Evolutionary conservation across 805 yeast species (phyloP), one percentile per base, ranked within the genome.

Genomic region (Yamadazyma philogaea): DNA sequence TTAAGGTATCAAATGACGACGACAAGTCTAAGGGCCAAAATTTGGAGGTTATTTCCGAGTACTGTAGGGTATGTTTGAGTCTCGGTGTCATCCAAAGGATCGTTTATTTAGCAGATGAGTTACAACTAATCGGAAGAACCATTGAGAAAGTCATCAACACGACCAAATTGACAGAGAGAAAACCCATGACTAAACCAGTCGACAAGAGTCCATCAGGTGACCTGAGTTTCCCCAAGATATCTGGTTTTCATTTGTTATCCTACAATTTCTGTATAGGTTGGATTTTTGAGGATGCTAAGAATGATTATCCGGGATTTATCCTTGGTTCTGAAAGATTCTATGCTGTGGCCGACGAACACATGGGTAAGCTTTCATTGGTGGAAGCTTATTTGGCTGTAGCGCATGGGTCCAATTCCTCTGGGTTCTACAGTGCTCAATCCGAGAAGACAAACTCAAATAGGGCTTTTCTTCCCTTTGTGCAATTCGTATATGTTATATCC

Each of bases 251-350:
- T 37, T 68, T 84, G 18, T 57, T 81, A 5, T 77, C 87, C 0
- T 75, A 81, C 50, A 77, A 83, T 48, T 69, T 85, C 45, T 84
- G 95, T 47, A 45, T 84, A 26, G 95, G 96, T 0, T 87, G 96
- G 89, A 57, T 84, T 3, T 84, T 84, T 55, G 81, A 76, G n/a
- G 59, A 59, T 4, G 56, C 59, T 1, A 32, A 45, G n/a, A 72
- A 70, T 17, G 66, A 62, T 22, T 70, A 66, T 40, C 88, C 88
- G 0, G 96, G 96, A 8, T 55, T 87, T n/a, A 81, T 85, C 30
- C 47, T 80, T 22, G 97, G 97, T 0, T 87, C 84, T 42, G 87
- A 86, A 49, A 66, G 81, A 14, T 76, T 87, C 16, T 84, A 81
- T 47, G 79, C 87, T 1, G 77, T 81, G 0, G 74, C 82, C 17